A percentile compares a stretch with the other conserved stretches of the same genome.
phyloP scores from a whole-genome alignment of 2,329 filamentous ascomycete genomes.

The Diaporthe eres region DNA sequence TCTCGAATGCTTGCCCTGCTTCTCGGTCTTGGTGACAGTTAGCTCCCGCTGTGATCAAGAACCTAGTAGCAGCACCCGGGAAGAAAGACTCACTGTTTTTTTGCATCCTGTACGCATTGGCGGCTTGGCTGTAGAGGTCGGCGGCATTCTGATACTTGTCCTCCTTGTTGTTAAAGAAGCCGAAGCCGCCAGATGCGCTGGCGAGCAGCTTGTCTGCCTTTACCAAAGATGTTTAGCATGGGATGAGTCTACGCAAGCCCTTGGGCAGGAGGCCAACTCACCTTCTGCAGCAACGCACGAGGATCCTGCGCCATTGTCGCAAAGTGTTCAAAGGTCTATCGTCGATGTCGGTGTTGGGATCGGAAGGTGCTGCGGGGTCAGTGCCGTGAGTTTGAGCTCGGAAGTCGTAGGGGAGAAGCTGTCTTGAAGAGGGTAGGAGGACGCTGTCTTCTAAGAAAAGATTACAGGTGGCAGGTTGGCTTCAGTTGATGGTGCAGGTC shows the following conservation, averaged over 20 bases:
- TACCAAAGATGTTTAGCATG: constrained; percentile 30
- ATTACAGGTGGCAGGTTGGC: constrained; percentile 7
- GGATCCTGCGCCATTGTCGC: constrained; percentile 80
- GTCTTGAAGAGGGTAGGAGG: not conserved
- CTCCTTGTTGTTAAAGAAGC: constrained; percentile 86
- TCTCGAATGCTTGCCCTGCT: constrained; percentile 88
- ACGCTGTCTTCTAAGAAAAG: not conserved
- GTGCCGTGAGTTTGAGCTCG: not conserved
- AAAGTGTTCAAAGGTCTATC: constrained; percentile 6
- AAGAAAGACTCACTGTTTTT: constrained; percentile 75
- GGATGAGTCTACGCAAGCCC: not conserved
- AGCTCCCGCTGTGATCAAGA: not conserved
- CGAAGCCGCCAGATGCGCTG: constrained; percentile 84
- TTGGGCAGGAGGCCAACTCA: constrained; percentile 53
- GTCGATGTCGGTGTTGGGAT: not conserved
- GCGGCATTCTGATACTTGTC: constrained; percentile 94
- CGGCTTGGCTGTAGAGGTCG: constrained; percentile 89
- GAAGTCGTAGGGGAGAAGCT: not conserved
- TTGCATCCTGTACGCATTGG: constrained; percentile 91
- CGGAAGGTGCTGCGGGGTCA: not conserved
- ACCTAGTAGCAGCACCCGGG: too few species aligned
- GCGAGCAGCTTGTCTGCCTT: constrained; percentile 90
- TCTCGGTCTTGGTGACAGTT: constrained; percentile 75
- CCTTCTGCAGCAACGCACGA: constrained; percentile 83
- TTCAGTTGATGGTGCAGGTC: constrained; percentile 7